A percentile compares a stretch with the other conserved stretches of the same genome.
Conservation (phyloP, 2,329 filamentous ascomycete genomes). For the Aureobasidium subglaciale region DNA sequence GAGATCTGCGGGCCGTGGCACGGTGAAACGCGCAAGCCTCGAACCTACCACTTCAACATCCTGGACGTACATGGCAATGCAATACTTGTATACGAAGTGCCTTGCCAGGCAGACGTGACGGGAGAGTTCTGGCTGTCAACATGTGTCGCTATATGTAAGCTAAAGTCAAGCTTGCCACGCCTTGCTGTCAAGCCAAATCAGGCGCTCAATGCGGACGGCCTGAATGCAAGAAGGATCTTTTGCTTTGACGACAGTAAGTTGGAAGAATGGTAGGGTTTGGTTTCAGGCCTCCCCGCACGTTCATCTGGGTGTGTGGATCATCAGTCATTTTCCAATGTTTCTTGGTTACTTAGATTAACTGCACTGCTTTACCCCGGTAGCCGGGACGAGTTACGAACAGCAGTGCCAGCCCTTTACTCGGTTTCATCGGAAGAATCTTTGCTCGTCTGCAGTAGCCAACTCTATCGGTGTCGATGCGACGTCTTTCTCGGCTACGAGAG, state of each 20-base stretch:
- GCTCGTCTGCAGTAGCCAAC: background rate
- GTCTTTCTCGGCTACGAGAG: background rate
- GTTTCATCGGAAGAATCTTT: background rate
- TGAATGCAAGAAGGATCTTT: background rate
- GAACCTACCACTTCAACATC: background rate
- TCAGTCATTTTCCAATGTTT: background rate
- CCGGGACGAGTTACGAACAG: background rate
- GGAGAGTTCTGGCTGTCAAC: too few species aligned
- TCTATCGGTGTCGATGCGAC: too few species aligned
- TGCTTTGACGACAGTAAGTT: background rate
- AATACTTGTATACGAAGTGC: too few species aligned
- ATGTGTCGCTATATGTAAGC: too few species aligned
- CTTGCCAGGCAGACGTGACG: too few species aligned
- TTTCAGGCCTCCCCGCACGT: conserved; percentile 7
- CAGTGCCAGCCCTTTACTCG: background rate
- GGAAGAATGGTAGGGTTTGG: background rate
- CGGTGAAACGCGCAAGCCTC: background rate
- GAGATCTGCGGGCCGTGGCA: background rate
- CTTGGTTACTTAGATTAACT: background rate
- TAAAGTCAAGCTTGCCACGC: too few species aligned
- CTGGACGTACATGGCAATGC: background rate
- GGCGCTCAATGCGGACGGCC: background rate
- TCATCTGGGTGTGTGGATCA: background rate
- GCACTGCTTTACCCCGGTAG: background rate
- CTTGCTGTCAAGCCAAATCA: background rate